Evolutionary conservation across 75 land plant genomes (phyloP).

Genomic region (Chamaecyparis obtusa): DNA sequence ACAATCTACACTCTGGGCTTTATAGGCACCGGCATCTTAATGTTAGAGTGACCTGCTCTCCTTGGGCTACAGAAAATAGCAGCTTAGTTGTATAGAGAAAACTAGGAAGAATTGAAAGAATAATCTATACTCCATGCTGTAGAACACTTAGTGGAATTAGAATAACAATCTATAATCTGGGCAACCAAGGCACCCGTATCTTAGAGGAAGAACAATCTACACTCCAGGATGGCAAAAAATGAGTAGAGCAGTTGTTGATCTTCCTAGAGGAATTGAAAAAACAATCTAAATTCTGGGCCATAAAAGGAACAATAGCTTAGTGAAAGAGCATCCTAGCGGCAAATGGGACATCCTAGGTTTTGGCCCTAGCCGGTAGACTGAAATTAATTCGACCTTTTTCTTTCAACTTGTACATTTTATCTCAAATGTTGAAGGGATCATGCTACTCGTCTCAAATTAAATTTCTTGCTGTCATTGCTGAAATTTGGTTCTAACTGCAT

Average conservation of each 20-base stretch:
- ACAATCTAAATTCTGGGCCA: not conserved
- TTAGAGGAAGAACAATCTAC: not conserved
- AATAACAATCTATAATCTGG: not conserved
- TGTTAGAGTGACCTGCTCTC: not conserved
- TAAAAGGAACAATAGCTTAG: not conserved
- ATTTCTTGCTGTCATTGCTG: not conserved
- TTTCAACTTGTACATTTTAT: no score
- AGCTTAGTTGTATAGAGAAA: not conserved
- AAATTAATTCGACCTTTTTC: not conserved
- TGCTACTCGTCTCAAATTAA: not conserved
- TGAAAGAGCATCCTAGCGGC: not conserved
- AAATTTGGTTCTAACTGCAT: not conserved
- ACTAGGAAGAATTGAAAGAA: not conserved
- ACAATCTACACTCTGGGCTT: not conserved
- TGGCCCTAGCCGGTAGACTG: not conserved
- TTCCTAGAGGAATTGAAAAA: not conserved
- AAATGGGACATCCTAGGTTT: not conserved
- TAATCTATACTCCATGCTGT: not conserved
- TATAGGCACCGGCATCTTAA: not conserved
- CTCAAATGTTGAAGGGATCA: not conserved
- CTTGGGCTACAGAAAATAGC: not conserved
- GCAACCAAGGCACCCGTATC: not conserved
- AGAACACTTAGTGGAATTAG: not conserved
- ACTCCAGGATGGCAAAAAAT: no score
- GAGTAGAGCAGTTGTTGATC: not conserved